A percentile compares a stretch with the other conserved stretches of the same genome.
These are phyloP conservation scores for Lachnellula hyalina DNA, from an alignment of 2,329 filamentous ascomycete genomes.

Conservation along the genomic window DNA sequence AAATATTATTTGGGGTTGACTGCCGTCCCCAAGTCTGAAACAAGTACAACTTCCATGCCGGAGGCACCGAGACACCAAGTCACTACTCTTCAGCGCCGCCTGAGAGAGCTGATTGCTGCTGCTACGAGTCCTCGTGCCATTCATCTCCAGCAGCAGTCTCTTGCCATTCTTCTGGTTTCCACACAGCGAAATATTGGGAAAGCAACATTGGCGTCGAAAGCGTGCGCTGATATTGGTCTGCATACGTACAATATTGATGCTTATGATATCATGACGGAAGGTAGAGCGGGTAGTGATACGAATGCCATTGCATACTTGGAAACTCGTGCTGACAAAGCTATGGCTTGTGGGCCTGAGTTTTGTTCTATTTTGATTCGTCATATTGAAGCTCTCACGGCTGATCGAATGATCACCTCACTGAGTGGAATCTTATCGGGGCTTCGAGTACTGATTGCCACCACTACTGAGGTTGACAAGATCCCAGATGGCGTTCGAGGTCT, in stretches of 20 bases:
- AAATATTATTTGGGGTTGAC: slow-evolving; percentile 82
- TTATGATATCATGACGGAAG: slow-evolving; percentile 92
- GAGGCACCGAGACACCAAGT: slow-evolving; percentile 47
- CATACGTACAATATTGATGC: slow-evolving; percentile 87
- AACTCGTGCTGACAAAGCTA: slow-evolving; percentile 79
- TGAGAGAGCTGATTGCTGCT: slow-evolving; percentile 81
- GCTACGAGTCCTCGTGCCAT: slow-evolving; percentile 84
- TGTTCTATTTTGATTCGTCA: slow-evolving; percentile 85
- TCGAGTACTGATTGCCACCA: slow-evolving; percentile 85
- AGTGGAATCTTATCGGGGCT: slow-evolving; percentile 76
- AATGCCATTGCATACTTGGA: slow-evolving; percentile 91
- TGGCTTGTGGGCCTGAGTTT: slow-evolving; percentile 78
- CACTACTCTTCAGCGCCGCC: slow-evolving; percentile 59
- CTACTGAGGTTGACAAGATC: slow-evolving; percentile 90
- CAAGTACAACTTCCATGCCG: slow-evolving; percentile 36
- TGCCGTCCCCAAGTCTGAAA: slow-evolving; percentile 50
- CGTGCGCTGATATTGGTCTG: slow-evolving; percentile 82
- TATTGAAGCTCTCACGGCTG: slow-evolving; percentile 83
- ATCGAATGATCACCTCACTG: slow-evolving; percentile 80
- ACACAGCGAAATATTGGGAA: slow-evolving; percentile 94
- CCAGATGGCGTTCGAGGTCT: slow-evolving; percentile 83
- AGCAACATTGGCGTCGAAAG: slow-evolving; percentile 66
- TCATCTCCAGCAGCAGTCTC: slow-evolving; percentile 78
- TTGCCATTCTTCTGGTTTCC: slow-evolving; percentile 83
- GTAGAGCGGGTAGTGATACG: slow-evolving; percentile 79